A percentile compares a stretch with the other conserved stretches of the same genome.
Evolutionary conservation across 2,329 filamentous ascomycete species (phyloP).

Genomic region (Fusarium phyllophilum): DNA sequence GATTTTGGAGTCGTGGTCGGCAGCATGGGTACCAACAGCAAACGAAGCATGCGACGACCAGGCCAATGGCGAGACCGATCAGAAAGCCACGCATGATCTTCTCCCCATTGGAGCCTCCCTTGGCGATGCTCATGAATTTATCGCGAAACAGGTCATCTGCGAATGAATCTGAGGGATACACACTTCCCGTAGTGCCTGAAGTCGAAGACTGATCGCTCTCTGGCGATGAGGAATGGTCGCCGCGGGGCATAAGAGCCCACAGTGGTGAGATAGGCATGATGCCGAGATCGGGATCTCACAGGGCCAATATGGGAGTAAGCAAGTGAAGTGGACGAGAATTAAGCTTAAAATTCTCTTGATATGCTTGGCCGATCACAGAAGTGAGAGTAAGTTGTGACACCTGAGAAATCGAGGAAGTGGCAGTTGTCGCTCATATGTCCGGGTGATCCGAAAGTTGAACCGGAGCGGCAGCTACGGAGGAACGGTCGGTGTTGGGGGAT

Average conservation of each 20-base stretch:
- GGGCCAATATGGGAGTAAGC: not conserved
- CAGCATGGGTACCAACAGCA: slow-evolving; percentile 51
- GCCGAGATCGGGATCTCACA: not conserved
- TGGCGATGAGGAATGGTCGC: slow-evolving; percentile 39
- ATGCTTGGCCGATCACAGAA: slow-evolving; percentile 3
- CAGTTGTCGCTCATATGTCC: slow-evolving; percentile 18
- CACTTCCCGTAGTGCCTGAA: slow-evolving; percentile 16
- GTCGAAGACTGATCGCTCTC: slow-evolving; percentile 30
- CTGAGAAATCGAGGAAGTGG: slow-evolving; percentile 10
- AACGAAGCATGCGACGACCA: slow-evolving; percentile 46
- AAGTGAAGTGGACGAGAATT: not conserved
- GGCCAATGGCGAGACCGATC: slow-evolving; percentile 47
- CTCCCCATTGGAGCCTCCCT: slow-evolving; percentile 46
- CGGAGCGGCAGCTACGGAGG: slow-evolving; percentile 27
- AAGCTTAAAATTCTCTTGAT: slow-evolving; percentile 22
- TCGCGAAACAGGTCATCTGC: slow-evolving; percentile 43
- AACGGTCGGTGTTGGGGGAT: slow-evolving; percentile 25
- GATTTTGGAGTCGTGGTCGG: slow-evolving; percentile 26
- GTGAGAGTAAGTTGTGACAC: slow-evolving; percentile 7
- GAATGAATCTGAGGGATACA: slow-evolving; percentile 26
- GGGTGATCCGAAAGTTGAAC: slow-evolving; percentile 35
- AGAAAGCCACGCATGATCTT: slow-evolving; percentile 49
- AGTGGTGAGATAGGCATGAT: slow-evolving; percentile 24
- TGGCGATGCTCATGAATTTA: slow-evolving; percentile 44
- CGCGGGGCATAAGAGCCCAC: slow-evolving; percentile 30